Evolutionary conservation across 176 grass and related monocot genomes (phyloP), one percentile per base, ranked within the genome.

Genomic region (Guadua angustifolia): DNA sequence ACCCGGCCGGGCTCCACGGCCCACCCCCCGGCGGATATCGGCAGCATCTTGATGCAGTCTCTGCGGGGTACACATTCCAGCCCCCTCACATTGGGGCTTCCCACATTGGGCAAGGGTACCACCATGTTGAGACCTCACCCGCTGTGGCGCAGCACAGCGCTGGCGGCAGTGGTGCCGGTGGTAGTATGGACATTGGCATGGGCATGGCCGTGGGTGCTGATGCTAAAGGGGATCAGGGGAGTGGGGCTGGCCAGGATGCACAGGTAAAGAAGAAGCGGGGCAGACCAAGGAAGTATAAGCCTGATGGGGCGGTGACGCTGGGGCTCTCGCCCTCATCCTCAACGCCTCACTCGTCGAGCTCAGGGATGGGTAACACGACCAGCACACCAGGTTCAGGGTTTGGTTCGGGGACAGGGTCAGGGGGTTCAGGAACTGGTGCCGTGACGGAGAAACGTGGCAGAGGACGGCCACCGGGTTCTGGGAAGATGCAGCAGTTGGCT

Each of bases 401-500:
- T 67, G 88, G 85, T 17, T 78, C 80, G 0, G 86, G 40, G 2
- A 59, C 82, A 7, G 89, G 59, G 3, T 89, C 91, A 0, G 91
- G 84, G 39, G 89, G 83, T 17, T 89, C 76, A n/a, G 86, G 87
- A 4, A 83, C 88, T 1, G 89, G 79, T 60, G 35, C 78, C 22
- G 68, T 29, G 6, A 82, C 73, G 10, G 92, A 94, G 88, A 97
- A 97, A 63, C 92, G 94, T 35, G 89, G 82, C 2, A 85, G 94
- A 85, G 94, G 94, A 21, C 77, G 94, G 8, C 94, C 94, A 29
- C 94, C 92, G 50, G 94, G 94, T 32, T 90, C 94, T 7, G 94
- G 94, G 50, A 94, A 89, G 82, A 97, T 93, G 87, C 94, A 97
- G 77, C 85, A 91, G 86, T 63, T 97, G 84, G 94, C 94, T 72